These are phyloP conservation scores for Aspergillus homomorphus DNA, from an alignment of 495 filamentous ascomycete species.

Conservation along the genomic window DNA sequence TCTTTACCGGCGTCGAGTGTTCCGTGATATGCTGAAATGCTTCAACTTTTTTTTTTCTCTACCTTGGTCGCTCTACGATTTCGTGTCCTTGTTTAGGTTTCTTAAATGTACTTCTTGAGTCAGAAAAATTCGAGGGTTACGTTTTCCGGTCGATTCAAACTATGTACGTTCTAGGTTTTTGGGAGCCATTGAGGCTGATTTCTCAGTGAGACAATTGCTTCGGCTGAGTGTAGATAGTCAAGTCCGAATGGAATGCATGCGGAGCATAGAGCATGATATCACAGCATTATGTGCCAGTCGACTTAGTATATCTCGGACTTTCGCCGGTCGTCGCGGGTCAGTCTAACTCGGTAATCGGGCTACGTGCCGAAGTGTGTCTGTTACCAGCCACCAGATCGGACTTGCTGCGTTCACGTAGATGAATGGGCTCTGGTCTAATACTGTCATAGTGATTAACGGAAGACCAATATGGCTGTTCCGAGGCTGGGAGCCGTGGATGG, in stretches of 20 bases:
- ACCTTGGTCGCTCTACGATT: neutral
- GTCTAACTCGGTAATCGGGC: slow-evolving; percentile 30
- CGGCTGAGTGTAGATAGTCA: too few relatives aligned
- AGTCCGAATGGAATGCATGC: too few relatives aligned
- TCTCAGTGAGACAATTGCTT: neutral
- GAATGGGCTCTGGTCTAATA: slow-evolving; percentile 1
- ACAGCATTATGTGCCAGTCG: neutral
- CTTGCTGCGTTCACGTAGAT: slow-evolving; percentile 26
- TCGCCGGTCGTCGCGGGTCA: slow-evolving; percentile 21
- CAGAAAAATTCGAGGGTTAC: slow-evolving; percentile 31
- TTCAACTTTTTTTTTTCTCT: slow-evolving; percentile 15
- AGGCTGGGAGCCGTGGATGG: neutral
- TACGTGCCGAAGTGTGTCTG: slow-evolving; percentile 25
- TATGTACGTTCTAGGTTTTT: slow-evolving; percentile 17
- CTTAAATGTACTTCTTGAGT: slow-evolving; percentile 42
- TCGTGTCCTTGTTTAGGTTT: slow-evolving; percentile 34
- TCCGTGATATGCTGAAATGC: slow-evolving; percentile 44
- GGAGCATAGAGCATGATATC: neutral
- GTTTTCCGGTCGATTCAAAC: slow-evolving; percentile 5
- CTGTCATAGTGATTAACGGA: slow-evolving; percentile 1
- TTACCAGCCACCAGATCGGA: slow-evolving; percentile 23
- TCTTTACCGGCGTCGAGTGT: slow-evolving; percentile 45
- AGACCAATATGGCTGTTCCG: neutral
- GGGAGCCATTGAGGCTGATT: slow-evolving; percentile 9
- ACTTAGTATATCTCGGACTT: slow-evolving; percentile 29